These are phyloP conservation scores for Pestalotiopsis sp. DNA, from an alignment of 2,329 filamentous ascomycete genomes.

Conservation along the genomic window DNA sequence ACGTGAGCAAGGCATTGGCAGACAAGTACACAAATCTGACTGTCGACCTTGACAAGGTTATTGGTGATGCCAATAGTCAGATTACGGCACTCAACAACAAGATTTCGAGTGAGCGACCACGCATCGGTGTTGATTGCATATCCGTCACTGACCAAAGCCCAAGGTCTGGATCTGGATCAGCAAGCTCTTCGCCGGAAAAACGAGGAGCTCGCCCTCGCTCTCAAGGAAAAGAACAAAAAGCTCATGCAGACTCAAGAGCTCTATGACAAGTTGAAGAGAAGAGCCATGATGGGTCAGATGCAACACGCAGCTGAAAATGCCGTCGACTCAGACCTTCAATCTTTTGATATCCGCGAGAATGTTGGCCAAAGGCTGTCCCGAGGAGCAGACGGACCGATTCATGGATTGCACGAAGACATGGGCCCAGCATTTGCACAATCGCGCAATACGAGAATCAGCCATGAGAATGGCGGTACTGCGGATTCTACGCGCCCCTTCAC, in stretches of 20 bases:
- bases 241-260: conserved; percentile 69
- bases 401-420: neutral
- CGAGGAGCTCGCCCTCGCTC: conserved; percentile 67
- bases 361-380: conserved; percentile 14
- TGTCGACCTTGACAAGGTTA: conserved; percentile 70
- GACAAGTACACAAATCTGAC: conserved; percentile 71
- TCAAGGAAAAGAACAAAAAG: conserved; percentile 71
- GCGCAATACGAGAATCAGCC: neutral
- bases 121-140: neutral
- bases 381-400: neutral
- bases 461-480: conserved; percentile 13
- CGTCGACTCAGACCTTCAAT: conserved; percentile 43
- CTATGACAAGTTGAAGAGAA: conserved; percentile 62
- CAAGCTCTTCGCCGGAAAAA: conserved; percentile 70
- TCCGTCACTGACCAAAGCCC: neutral
- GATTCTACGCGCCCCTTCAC: conserved; percentile 4
- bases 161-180: conserved; percentile 62
- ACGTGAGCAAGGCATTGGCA: conserved; percentile 69
- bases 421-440: neutral
- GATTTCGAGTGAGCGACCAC: conserved; percentile 54
- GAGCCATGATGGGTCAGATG: conserved; percentile 56
- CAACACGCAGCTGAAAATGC: conserved; percentile 56
- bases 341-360: conserved; percentile 18
- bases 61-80: conserved; percentile 75
- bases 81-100: conserved; percentile 68